Conservation (phyloP, 208 protist genomes). For the Porcisia hertigi region DNA sequence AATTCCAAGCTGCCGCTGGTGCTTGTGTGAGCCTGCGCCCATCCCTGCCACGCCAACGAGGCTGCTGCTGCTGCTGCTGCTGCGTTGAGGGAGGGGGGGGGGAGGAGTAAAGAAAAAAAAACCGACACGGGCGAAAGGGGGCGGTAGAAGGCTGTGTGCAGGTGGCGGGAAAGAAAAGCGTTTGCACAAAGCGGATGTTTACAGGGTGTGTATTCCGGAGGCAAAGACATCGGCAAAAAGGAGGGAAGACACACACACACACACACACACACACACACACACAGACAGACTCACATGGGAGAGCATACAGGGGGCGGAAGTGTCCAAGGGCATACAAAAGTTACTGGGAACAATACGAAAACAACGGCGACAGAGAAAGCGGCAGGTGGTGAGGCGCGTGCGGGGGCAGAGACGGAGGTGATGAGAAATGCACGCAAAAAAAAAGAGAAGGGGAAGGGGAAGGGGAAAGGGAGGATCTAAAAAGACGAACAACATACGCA, state of each 20-base stretch:
- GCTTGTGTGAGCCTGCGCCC: too few relatives aligned
- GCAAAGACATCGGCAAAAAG: not conserved
- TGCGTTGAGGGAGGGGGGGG: too few relatives aligned
- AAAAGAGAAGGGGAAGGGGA: not conserved
- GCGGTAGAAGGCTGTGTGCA: too few relatives aligned
- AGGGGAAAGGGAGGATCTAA: not conserved
- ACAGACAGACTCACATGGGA: not conserved
- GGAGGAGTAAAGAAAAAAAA: too few relatives aligned
- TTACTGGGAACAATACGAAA: not conserved
- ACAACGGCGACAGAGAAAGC: not conserved
- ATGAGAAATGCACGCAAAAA: not conserved
- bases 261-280: not conserved
- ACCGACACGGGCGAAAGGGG: too few relatives aligned
- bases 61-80: too few relatives aligned
- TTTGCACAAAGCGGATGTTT: too few relatives aligned
- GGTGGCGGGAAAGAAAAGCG: too few relatives aligned
- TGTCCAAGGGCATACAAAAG: not conserved
- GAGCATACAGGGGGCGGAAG: not conserved
- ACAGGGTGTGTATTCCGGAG: too few relatives aligned
- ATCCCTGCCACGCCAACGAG: too few relatives aligned
- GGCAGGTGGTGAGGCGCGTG: not conserved
- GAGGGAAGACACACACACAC: slow-evolving; percentile 1
- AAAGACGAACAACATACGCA: not conserved
- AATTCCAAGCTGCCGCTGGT: too few relatives aligned
- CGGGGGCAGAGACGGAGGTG: not conserved